phyloP scores from a whole-genome alignment of 1,284 basidiomycete species.

The Phenoliferia sp. region DNA sequence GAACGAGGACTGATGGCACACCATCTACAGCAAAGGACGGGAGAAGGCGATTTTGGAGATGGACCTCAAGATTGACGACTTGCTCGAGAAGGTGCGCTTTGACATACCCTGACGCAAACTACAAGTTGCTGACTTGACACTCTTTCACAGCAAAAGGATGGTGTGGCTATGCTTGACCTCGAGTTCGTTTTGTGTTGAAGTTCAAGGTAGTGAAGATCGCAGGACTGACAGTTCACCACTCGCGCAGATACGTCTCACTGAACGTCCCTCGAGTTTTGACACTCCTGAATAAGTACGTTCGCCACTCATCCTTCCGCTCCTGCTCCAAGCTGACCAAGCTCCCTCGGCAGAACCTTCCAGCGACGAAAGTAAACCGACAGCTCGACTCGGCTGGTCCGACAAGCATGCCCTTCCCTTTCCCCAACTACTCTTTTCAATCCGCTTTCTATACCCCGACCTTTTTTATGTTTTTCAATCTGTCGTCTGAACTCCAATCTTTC shows the following conservation, averaged over 20 bases:
- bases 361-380: conserved; percentile 27
- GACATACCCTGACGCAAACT: background rate
- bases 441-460: too few species aligned
- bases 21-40: conserved; percentile 46
- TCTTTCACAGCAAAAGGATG: conserved; percentile 83
- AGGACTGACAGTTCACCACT: conserved; percentile 82
- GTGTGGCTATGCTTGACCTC: conserved; percentile 88
- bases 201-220: conserved; percentile 98
- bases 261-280: conserved; percentile 92
- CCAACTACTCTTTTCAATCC: too few species aligned
- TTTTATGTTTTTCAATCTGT: too few species aligned
- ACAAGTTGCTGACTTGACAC: background rate
- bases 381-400: too few species aligned
- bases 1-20: background rate
- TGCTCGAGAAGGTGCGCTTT: conserved; percentile 69
- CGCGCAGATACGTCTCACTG: conserved; percentile 73
- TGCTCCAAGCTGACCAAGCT: too few species aligned
- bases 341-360: conserved; percentile 20
- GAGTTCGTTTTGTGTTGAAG: conserved; percentile 49
- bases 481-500: too few species aligned
- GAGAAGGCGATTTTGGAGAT: conserved; percentile 99
- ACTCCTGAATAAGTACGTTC: conserved; percentile 42
- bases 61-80: conserved; percentile 96
- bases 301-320: too few species aligned
- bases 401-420: too few species aligned